Base-by-base conservation (phyloP, 352 stramenopile genomes). In the Phytophthora lateralis region DNA sequence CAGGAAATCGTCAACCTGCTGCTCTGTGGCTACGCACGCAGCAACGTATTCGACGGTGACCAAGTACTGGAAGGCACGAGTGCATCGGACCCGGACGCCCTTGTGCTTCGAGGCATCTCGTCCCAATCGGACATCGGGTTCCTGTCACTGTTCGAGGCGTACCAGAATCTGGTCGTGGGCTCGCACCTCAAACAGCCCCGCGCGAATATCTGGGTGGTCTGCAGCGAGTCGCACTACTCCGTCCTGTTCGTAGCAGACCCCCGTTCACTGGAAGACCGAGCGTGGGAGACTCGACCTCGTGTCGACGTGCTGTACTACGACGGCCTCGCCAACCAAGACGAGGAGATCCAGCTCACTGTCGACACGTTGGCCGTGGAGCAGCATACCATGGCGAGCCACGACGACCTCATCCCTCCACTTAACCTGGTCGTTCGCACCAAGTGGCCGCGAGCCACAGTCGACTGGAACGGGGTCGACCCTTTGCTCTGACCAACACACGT, bases 1-100 rank as follows among this genome's bases (percentile, higher is more conserved):
- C 95, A 99, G 57, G 97, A 99, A 66, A 79, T 99, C 21, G 97
- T 99, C 7, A 99, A 99, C 76, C 65, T 99, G 35, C 67, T 99
- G n/a, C 70, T 99, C 6, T 89, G 89, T 20, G 97, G 97, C 8
- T 80, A 90, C 37, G 95, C 95, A 6, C 82, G 78, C 52, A 97
- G 89, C 69, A 98, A 98, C 59, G 91, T 98, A 2, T 99, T 99
- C 72, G 83, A 99, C 63, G 93, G 96, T 11, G 63, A 76, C 9
- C 83, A 73, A 24, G 79, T 96, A 54, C 72, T 90, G 18, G 91
- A 92, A 55, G 80, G 70, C 12, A 41, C 66, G 0, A 82, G 66
- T 46, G 80, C 75, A 32, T 75, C 89, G 49, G 80, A 95, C 29
- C 74, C 74, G 11, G 90, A 69, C 7, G 68, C 68, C 0, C 39